These are phyloP conservation scores for Colletotrichum brevisporum DNA, from an alignment of 2,329 filamentous ascomycete species.

Conservation along the genomic window DNA sequence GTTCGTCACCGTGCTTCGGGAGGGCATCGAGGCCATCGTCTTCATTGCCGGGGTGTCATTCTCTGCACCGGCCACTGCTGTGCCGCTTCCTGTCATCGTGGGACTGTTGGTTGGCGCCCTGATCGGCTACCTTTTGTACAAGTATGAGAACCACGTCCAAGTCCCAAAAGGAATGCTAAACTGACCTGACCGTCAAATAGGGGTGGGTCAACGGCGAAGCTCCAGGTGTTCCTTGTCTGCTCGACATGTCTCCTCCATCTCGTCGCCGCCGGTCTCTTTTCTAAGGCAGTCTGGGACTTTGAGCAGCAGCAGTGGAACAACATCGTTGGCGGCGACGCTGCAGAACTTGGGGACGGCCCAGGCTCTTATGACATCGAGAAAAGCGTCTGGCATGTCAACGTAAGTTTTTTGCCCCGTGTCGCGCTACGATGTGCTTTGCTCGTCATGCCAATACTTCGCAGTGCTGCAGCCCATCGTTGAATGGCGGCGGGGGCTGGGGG, in stretches of 20 bases:
- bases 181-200: slow-evolving; percentile 45
- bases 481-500: slow-evolving; percentile 85
- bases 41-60: slow-evolving; percentile 90
- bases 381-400: slow-evolving; percentile 87
- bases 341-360: slow-evolving; percentile 70
- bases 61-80: slow-evolving; percentile 79
- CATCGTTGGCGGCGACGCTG: slow-evolving; percentile 70
- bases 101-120: slow-evolving; percentile 78
- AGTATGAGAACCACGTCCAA: slow-evolving; percentile 62
- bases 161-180: not conserved
- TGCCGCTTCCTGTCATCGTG: slow-evolving; percentile 82
- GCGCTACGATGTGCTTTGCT: slow-evolving; percentile 31
- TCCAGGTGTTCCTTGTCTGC: slow-evolving; percentile 83
- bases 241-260: slow-evolving; percentile 90
- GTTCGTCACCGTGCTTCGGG: slow-evolving; percentile 88
- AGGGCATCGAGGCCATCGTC: slow-evolving; percentile 88
- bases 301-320: slow-evolving; percentile 79
- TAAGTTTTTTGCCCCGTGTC: slow-evolving; percentile 55
- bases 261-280: slow-evolving; percentile 86
- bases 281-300: slow-evolving; percentile 81
- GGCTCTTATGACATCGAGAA: slow-evolving; percentile 85
- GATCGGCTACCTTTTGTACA: slow-evolving; percentile 84
- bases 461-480: slow-evolving; percentile 83
- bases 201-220: slow-evolving; percentile 58
- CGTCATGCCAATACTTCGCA: slow-evolving; percentile 49